phyloP scores from a whole-genome alignment of 2,329 filamentous ascomycete genomes.

The Aplosporella prunicola region DNA sequence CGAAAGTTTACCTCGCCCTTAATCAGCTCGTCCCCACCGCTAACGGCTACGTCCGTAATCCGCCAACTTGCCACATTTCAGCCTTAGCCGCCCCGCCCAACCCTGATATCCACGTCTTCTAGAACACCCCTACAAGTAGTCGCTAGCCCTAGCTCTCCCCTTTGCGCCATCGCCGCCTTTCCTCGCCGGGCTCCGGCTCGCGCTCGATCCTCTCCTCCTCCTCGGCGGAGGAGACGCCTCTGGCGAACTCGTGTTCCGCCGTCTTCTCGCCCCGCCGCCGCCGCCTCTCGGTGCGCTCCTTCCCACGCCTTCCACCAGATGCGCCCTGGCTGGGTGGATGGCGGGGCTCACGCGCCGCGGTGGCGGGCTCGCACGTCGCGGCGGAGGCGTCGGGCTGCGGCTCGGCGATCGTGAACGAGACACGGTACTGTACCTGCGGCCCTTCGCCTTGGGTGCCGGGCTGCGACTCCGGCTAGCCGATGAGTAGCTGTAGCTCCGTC shows the following conservation, averaged over 20 bases:
- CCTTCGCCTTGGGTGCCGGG: constrained; percentile 7
- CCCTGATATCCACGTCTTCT: too few species aligned
- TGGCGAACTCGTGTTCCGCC: constrained; percentile 11
- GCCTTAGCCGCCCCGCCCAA: too few species aligned
- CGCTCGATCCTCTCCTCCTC: constrained; percentile 11
- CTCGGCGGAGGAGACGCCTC: constrained; percentile 12
- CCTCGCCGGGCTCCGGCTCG: constrained; percentile 11
- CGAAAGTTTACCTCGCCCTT: too few species aligned
- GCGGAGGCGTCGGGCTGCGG: constrained; percentile 9
- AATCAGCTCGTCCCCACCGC: constrained; percentile 1
- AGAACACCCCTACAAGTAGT: constrained; percentile 20
- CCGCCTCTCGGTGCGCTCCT: too few species aligned
- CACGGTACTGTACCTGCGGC: constrained; percentile 1
- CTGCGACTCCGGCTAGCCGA: constrained; percentile 8
- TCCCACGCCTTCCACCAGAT: background rate
- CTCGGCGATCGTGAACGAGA: constrained; percentile 2
- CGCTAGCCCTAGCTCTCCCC: constrained; percentile 19
- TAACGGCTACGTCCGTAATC: too few species aligned
- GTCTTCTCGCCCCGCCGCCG: too few species aligned
- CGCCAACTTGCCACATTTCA: too few species aligned
- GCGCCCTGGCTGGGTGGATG: too few species aligned
- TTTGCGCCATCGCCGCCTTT: constrained; percentile 13
- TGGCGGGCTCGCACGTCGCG: constrained; percentile 6
- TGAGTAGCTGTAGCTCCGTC: constrained; percentile 8
- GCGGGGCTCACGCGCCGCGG: too few species aligned